Percentiles rank a stretch among this genome's conserved stretches.
Conservation (phyloP, 2,329 filamentous ascomycete species). For the Coleophoma cylindrospora region DNA sequence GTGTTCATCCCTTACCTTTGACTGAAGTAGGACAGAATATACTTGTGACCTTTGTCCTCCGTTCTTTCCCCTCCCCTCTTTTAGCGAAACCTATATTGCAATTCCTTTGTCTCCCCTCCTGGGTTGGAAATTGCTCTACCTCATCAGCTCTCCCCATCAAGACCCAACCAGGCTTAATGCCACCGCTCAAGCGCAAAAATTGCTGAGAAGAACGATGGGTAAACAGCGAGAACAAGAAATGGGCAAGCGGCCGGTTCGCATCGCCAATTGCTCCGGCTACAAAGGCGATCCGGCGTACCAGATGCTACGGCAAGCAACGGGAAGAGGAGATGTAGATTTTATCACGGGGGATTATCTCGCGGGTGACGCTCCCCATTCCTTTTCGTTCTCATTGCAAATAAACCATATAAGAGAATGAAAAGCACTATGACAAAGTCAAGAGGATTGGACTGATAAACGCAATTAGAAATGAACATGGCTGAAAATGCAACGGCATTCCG, state of each 20-base stretch:
- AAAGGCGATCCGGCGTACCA: slow-evolving; percentile 11
- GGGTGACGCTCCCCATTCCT: slow-evolving; percentile 22
- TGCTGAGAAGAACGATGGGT: too few species aligned
- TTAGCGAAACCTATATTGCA: too few species aligned
- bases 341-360: slow-evolving; percentile 50
- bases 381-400: background rate
- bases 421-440: background rate
- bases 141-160: too few species aligned
- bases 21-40: too few species aligned
- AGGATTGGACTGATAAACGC: slow-evolving; percentile 10
- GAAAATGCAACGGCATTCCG: slow-evolving; percentile 36
- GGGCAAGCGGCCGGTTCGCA: slow-evolving; percentile 6
- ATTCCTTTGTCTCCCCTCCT: too few species aligned
- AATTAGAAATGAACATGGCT: slow-evolving; percentile 37
- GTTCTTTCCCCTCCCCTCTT: too few species aligned
- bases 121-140: too few species aligned
- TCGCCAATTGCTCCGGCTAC: slow-evolving; percentile 14
- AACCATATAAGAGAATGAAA: too few species aligned
- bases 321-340: slow-evolving; percentile 33
- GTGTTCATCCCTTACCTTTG: too few species aligned
- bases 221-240: background rate
- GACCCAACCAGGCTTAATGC: too few species aligned
- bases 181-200: too few species aligned
- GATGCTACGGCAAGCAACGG: slow-evolving; percentile 13
- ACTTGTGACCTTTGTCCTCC: too few species aligned